Evolutionary conservation across 2,329 filamentous ascomycete species (phyloP).

Genomic region (Trichoderma harzianum): DNA sequence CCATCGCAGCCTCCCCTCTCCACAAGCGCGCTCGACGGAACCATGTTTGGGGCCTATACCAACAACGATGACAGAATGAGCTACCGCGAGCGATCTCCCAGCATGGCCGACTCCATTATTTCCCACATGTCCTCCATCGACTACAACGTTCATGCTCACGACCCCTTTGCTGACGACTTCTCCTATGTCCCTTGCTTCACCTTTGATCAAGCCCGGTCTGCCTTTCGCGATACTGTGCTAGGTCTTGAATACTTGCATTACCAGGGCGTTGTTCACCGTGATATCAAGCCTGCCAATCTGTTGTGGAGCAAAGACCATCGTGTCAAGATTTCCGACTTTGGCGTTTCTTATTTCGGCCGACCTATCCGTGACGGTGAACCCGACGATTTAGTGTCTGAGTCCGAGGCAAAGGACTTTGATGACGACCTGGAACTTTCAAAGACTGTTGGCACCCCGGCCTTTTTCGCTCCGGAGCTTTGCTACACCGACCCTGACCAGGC

Average conservation of each 20-base stretch:
- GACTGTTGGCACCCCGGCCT: constrained; percentile 94
- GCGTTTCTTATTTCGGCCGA: constrained; percentile 92
- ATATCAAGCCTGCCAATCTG: constrained; percentile 87
- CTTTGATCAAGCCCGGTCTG: constrained; percentile 72
- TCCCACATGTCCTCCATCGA: constrained; percentile 66
- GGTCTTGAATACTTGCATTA: constrained; percentile 92
- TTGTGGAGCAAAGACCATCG: constrained; percentile 80
- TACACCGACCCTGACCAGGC: constrained; percentile 72
- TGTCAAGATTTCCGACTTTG: constrained; percentile 98
- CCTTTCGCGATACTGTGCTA: constrained; percentile 89
- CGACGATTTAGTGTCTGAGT: constrained; percentile 71
- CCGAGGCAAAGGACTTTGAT: constrained; percentile 81
- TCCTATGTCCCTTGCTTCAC: constrained; percentile 94
- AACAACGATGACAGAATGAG: constrained; percentile 44
- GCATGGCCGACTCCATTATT: constrained; percentile 73
- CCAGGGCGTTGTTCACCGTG: constrained; percentile 77
- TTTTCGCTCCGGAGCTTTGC: constrained; percentile 95
- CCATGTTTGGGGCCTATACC: constrained; percentile 69
- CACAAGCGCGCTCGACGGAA: constrained; percentile 65
- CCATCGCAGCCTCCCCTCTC: constrained; percentile 49
- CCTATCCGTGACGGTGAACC: constrained; percentile 79
- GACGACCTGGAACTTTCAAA: constrained; percentile 96
- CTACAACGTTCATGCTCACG: constrained; percentile 55
- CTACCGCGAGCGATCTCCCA: constrained; percentile 67
- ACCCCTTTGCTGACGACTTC: constrained; percentile 78